Evolutionary conservation across 768 basidiomycete species (phyloP).

Genomic region (Leccinum variicolor): DNA sequence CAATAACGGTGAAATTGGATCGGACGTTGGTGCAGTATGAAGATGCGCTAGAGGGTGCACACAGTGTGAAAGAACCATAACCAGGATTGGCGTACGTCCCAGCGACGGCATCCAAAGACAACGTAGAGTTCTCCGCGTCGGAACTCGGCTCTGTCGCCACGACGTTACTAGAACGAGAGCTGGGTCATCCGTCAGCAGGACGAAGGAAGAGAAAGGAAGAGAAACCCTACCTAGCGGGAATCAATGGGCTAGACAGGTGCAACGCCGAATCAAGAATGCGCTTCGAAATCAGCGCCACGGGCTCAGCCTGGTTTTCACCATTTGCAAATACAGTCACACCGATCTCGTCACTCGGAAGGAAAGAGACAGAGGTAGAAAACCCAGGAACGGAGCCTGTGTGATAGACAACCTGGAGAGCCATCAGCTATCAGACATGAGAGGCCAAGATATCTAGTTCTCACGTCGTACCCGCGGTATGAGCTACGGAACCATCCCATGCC

Average conservation of each 20-base stretch:
- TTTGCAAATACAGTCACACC: slow-evolving; percentile 38
- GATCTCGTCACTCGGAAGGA: slow-evolving; percentile 35
- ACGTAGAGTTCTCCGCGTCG: neutral
- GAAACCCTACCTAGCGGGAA: neutral
- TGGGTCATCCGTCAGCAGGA: too few relatives aligned
- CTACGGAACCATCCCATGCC: slow-evolving; percentile 40
- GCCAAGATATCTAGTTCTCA: slow-evolving; percentile 12
- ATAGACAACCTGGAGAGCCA: slow-evolving; percentile 28
- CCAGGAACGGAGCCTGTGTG: slow-evolving; percentile 37
- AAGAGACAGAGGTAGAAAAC: slow-evolving; percentile 25
- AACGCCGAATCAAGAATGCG: slow-evolving; percentile 26
- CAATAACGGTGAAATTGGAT: slow-evolving; percentile 27
- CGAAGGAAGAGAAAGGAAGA: too few relatives aligned
- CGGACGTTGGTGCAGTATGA: slow-evolving; percentile 23
- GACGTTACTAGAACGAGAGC: too few relatives aligned
- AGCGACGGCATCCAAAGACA: slow-evolving; percentile 25
- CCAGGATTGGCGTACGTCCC: slow-evolving; percentile 38
- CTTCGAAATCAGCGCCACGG: slow-evolving; percentile 5
- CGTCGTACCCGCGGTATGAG: slow-evolving; percentile 41
- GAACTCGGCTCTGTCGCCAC: neutral
- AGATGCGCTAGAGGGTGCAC: slow-evolving; percentile 25
- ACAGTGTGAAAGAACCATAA: slow-evolving; percentile 39
- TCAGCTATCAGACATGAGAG: neutral
- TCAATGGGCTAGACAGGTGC: neutral
- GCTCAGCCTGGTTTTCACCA: slow-evolving; percentile 14